Evolutionary conservation across 805 yeast species (phyloP).

Genomic region (Naumovozyma baii): DNA sequence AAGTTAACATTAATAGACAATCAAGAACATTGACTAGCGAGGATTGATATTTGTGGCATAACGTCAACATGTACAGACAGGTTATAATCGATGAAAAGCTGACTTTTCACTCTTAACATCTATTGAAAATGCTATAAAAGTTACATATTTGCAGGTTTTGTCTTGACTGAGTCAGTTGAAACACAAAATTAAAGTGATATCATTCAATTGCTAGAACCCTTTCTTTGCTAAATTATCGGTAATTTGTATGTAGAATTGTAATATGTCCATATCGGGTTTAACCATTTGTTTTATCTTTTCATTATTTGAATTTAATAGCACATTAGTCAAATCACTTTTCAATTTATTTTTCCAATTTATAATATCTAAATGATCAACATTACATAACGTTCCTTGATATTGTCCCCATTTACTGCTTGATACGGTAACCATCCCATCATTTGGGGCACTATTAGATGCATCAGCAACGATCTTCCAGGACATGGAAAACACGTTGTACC

Average conservation of each 20-base stretch:
- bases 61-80: too few species aligned
- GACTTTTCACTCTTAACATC: too few species aligned
- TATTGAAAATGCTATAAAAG: too few species aligned
- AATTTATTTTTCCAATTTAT: slow-evolving; percentile 69
- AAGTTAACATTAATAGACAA: slow-evolving; percentile 14
- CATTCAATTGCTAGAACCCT: slow-evolving; percentile 36
- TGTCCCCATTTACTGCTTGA: slow-evolving; percentile 75
- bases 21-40: slow-evolving; percentile 8
- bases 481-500: slow-evolving; percentile 50
- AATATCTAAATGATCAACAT: slow-evolving; percentile 77
- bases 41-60: too few species aligned
- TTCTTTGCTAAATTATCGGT: slow-evolving; percentile 50
- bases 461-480: slow-evolving; percentile 55
- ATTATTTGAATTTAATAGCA: slow-evolving; percentile 2
- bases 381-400: slow-evolving; percentile 65
- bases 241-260: slow-evolving; percentile 59
- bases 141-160: too few species aligned
- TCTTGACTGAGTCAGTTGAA: too few species aligned
- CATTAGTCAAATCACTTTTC: slow-evolving; percentile 27
- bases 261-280: slow-evolving; percentile 44
- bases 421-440: slow-evolving; percentile 83
- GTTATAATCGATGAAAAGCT: too few species aligned
- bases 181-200: too few species aligned
- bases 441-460: slow-evolving; percentile 40
- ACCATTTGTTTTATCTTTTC: not conserved